These are phyloP conservation scores for Annulohypoxylon bovei DNA, from an alignment of 495 filamentous ascomycete species.

Conservation along the genomic window DNA sequence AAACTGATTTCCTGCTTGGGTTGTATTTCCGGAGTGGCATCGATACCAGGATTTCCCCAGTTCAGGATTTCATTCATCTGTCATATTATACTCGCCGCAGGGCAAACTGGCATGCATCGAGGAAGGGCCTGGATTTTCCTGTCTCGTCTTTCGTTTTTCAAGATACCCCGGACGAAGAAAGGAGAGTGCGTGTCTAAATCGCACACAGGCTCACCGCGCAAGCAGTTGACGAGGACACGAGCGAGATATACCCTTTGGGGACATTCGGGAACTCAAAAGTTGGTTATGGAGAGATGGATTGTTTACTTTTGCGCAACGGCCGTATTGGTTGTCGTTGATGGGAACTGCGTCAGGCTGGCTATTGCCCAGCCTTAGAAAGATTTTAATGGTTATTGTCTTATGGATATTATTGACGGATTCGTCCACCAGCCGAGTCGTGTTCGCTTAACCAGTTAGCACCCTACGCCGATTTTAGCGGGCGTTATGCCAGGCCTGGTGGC, in stretches of 20 bases:
- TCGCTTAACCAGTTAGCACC: conserved; percentile 32
- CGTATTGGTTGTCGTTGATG: conserved; percentile 17
- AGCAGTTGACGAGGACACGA: conserved; percentile 42
- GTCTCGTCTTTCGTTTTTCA: conserved; percentile 48
- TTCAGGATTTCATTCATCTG: conserved; percentile 44
- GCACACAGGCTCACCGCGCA: conserved; percentile 38
- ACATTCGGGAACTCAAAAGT: conserved; percentile 42
- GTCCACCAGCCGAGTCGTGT: conserved; percentile 31
- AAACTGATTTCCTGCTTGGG: conserved; percentile 43
- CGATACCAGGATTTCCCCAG: conserved; percentile 43
- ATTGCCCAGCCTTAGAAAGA: conserved; percentile 33
- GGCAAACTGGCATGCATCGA: conserved; percentile 45
- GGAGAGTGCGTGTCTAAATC: conserved; percentile 36
- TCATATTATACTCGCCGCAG: conserved; percentile 50
- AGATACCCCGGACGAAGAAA: conserved; percentile 47
- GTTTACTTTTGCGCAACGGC: conserved; percentile 31
- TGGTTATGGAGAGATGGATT: conserved; percentile 31
- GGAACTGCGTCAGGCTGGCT: conserved; percentile 30
- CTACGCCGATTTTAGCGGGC: conserved; percentile 34
- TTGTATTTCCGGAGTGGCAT: conserved; percentile 43
- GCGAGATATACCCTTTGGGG: conserved; percentile 41
- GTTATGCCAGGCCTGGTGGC: conserved; percentile 37
- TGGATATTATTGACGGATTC: conserved; percentile 38
- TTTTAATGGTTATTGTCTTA: conserved; percentile 42
- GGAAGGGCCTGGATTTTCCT: conserved; percentile 48